Conservation (phyloP, 2,329 filamentous ascomycete genomes). For the Penicillium sp. region DNA sequence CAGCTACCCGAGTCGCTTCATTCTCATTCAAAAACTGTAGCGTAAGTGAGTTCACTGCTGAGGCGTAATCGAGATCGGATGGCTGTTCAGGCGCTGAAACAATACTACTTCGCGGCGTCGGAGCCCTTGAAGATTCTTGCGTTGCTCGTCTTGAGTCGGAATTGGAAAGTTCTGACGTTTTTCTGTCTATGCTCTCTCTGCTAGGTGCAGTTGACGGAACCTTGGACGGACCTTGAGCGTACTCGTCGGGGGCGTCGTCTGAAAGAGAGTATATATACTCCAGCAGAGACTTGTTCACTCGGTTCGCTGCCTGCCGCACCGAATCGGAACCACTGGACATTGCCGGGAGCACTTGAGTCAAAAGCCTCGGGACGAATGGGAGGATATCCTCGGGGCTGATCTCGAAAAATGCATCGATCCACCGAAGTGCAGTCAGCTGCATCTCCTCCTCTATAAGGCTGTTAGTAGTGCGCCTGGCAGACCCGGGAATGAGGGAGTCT, state of each 20-base stretch:
- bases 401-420: conserved; percentile 95
- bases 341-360: conserved; percentile 88
- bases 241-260: conserved; percentile 60
- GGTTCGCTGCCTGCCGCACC: conserved; percentile 82
- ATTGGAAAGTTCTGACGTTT: conserved; percentile 33
- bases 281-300: conserved; percentile 89
- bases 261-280: conserved; percentile 91
- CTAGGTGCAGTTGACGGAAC: conserved; percentile 41
- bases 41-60: conserved; percentile 89
- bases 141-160: conserved; percentile 33
- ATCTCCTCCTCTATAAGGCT: conserved; percentile 76
- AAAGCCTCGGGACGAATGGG: conserved; percentile 86
- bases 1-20: conserved; percentile 90
- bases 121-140: conserved; percentile 35
- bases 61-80: conserved; percentile 87
- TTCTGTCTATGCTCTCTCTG: conserved; percentile 42
- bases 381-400: conserved; percentile 97
- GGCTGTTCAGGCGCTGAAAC: conserved; percentile 50
- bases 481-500: conserved; percentile 16
- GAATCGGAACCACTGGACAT: conserved; percentile 90
- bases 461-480: conserved; percentile 28
- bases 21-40: conserved; percentile 95
- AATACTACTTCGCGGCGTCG: conserved; percentile 50
- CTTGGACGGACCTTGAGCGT: conserved; percentile 38
- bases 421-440: conserved; percentile 83